phyloP scores from a whole-genome alignment of 768 basidiomycete species.

The Mycena rosella region DNA sequence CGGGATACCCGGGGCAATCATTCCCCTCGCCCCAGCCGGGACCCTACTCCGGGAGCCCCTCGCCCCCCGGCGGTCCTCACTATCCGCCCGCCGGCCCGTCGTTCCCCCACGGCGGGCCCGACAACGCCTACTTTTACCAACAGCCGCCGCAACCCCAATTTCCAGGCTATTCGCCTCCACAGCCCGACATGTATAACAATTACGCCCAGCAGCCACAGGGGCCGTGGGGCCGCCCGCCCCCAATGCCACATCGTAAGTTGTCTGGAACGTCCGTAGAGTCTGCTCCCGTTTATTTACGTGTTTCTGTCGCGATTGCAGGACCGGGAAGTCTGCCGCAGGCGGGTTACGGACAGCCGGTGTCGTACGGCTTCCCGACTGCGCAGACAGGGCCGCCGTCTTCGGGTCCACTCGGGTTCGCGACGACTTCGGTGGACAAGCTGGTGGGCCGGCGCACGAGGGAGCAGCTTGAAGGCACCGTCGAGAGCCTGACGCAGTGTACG shows the following conservation, averaged over 20 bases:
- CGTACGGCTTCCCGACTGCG: slow-evolving; percentile 44
- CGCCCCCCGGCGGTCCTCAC: slow-evolving; percentile 28
- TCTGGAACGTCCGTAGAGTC: slow-evolving; percentile 7
- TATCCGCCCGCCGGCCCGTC: slow-evolving; percentile 39
- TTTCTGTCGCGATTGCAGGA: slow-evolving; percentile 29
- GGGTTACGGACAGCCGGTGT: slow-evolving; percentile 26
- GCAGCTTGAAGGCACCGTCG: slow-evolving; percentile 63
- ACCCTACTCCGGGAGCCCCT: slow-evolving; percentile 1
- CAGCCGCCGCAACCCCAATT: slow-evolving; percentile 28
- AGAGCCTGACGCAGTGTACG: slow-evolving; percentile 65
- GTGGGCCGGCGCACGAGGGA: slow-evolving; percentile 64
- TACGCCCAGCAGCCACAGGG: slow-evolving; percentile 28
- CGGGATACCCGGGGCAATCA: slow-evolving; percentile 12
- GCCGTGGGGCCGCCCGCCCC: slow-evolving; percentile 23
- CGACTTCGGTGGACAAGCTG: slow-evolving; percentile 66
- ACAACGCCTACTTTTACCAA: slow-evolving; percentile 26
- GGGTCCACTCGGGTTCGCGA: slow-evolving; percentile 56
- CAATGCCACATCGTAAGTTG: slow-evolving; percentile 34
- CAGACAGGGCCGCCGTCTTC: slow-evolving; percentile 44
- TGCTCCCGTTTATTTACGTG: slow-evolving; percentile 26
- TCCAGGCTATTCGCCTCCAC: slow-evolving; percentile 32
- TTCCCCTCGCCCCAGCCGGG: slow-evolving; percentile 32
- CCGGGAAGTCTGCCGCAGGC: slow-evolving; percentile 33
- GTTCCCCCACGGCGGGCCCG: slow-evolving; percentile 29
- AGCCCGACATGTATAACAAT: slow-evolving; percentile 27